Base-by-base conservation (phyloP, 192 early-diverging fungal genomes). In the Mortierella claussenii region DNA sequence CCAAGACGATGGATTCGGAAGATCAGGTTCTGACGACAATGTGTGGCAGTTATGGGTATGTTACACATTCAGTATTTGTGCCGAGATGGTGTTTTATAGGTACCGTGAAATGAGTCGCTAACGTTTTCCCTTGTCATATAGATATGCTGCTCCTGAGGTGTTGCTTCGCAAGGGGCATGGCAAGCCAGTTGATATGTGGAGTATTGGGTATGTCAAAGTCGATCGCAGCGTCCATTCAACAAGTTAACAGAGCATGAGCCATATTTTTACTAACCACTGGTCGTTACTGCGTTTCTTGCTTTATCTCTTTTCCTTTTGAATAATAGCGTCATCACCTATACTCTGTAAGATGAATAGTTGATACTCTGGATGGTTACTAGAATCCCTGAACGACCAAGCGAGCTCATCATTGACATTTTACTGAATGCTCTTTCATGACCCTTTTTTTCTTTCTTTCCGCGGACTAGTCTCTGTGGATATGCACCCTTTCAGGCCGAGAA, bases 121-220 rank as follows among this genome's bases (percentile, higher is more conserved):
- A 34, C n/a, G 27, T 24, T 34, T 30, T 28, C 34, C 9, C 57
- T 26, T 24, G 1, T 49, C 31, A 7, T 53, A 28, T 81, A 89
- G 70, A 27, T 76, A 76, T 62, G 73, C 73, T 50, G 92, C 92
- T 13, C 92, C 91, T 20, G 96, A 99, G 81, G 89, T 99, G 23
- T 78, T 96, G n/a, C 78, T 88, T 55, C 87, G 92, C 56, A 83
- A 87, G 52, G 91, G 91, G 7, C 93, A 98, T 79, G 92, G 94
- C 32, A 93, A 95, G 78, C 79, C 92, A 20, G 95, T 98, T 2
- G 96, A 99, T 78, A 84, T 99, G 68, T 99, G 95, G 95, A 92
- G 92, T 8, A 89, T 97, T 57, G 96, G 84, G 84, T 85, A 73
- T 43, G 55, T 23, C 28, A 37, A 9, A 2, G 34, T 27, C 2